phyloP scores from a whole-genome alignment of 495 filamentous ascomycete genomes.

The Astrothelium macrocarpum region DNA sequence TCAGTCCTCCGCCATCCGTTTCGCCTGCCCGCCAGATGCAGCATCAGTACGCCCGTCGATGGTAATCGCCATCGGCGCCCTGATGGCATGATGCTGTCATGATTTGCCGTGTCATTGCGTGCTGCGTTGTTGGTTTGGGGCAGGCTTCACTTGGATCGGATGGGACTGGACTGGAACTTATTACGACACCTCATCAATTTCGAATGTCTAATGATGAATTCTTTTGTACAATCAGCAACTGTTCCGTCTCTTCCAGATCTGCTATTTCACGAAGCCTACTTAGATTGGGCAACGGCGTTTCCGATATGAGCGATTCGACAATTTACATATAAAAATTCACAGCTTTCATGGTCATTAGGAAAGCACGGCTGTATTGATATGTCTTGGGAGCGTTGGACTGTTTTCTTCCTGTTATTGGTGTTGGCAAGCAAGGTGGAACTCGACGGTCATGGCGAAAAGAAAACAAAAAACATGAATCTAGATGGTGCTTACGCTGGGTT shows the following conservation, averaged over 20 bases:
- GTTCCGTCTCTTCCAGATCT: background rate
- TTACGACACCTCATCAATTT: background rate
- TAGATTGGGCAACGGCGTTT: conserved; percentile 11
- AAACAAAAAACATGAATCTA: background rate
- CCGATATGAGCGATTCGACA: background rate
- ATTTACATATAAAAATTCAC: background rate
- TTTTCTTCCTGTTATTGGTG: background rate
- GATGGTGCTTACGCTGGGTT: background rate
- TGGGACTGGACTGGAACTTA: background rate
- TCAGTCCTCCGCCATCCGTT: conserved; percentile 85
- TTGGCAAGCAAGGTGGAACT: background rate
- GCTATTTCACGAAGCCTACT: background rate
- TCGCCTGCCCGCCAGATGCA: conserved; percentile 75
- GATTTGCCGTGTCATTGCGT: conserved; percentile 10
- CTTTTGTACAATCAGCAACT: conserved; percentile 6
- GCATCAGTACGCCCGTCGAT: conserved; percentile 51
- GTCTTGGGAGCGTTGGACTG: background rate
- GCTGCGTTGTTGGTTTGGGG: conserved; percentile 29
- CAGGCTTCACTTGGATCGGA: conserved; percentile 12
- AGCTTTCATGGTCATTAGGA: background rate
- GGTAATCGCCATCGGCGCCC: conserved; percentile 35
- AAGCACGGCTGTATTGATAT: background rate
- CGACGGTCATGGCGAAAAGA: background rate
- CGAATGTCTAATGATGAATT: background rate
- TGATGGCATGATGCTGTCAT: conserved; percentile 17